Conservation (phyloP, 768 basidiomycete species). For the Lenzites betulinus region DNA sequence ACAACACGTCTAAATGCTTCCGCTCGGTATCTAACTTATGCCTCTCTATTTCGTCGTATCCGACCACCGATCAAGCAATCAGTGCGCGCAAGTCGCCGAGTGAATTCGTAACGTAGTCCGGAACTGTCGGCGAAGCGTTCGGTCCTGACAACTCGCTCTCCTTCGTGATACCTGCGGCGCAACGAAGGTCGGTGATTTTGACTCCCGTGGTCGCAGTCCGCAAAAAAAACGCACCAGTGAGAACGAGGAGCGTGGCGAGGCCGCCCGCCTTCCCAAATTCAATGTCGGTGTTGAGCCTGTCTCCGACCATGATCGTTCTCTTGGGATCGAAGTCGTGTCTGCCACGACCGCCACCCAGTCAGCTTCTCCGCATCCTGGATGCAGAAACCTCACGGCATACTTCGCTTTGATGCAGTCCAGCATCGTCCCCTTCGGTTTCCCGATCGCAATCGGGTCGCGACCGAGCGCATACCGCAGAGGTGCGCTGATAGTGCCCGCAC, state of each 20-base stretch:
- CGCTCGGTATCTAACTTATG: neutral
- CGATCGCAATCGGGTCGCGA: conserved; percentile 74
- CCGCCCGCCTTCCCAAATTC: conserved; percentile 88
- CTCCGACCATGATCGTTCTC: conserved; percentile 93
- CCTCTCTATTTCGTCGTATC: neutral
- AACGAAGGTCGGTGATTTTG: neutral
- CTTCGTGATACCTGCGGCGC: conserved; percentile 66
- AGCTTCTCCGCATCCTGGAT: neutral
- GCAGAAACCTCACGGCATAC: conserved; percentile 38
- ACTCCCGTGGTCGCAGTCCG: conserved; percentile 1
- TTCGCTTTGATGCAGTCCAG: conserved; percentile 87
- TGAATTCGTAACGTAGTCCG: conserved; percentile 78
- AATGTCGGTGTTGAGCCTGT: conserved; percentile 95
- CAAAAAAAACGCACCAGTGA: conserved; percentile 65
- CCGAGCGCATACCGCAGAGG: conserved; percentile 76
- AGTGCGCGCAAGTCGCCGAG: conserved; percentile 73
- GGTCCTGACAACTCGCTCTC: conserved; percentile 74
- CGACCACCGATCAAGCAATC: conserved; percentile 4
- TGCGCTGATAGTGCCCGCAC: conserved; percentile 82
- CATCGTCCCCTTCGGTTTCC: conserved; percentile 92
- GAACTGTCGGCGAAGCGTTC: conserved; percentile 69
- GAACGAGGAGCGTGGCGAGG: conserved; percentile 83
- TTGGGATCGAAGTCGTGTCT: conserved; percentile 87
- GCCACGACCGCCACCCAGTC: neutral
- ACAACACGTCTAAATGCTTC: neutral